A percentile compares a stretch with the other conserved stretches of the same genome.
Evolutionary conservation across 2,329 filamentous ascomycete genomes (phyloP).

Genomic region (Talaromyces sp.): DNA sequence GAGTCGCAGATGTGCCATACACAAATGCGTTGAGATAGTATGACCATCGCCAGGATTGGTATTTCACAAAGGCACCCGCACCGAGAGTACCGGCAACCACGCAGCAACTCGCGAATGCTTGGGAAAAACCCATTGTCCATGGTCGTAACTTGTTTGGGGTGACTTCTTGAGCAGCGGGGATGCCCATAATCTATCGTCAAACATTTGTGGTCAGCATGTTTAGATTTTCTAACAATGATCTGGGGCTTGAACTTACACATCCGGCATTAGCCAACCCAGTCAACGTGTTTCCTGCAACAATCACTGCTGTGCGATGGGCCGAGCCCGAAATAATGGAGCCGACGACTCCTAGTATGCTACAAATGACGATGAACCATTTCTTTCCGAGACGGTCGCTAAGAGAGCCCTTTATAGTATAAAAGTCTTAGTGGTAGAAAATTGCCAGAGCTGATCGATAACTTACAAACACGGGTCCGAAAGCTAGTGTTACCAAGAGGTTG

Average conservation of each 20-base stretch:
- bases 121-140: background rate
- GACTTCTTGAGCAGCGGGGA: background rate
- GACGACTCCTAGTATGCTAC: background rate
- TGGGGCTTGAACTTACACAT: background rate
- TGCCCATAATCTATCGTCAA: background rate
- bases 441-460: background rate
- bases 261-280: conserved; percentile 7
- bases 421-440: background rate
- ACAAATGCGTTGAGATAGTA: background rate
- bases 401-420: background rate
- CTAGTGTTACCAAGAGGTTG: background rate
- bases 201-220: background rate
- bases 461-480: background rate
- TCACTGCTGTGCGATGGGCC: background rate
- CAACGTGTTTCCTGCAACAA: conserved; percentile 10
- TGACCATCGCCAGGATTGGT: background rate
- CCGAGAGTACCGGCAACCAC: background rate
- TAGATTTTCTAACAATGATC: background rate
- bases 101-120: background rate
- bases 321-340: conserved; percentile 5
- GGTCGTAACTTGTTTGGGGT: background rate
- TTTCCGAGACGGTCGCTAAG: background rate
- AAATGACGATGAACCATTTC: background rate
- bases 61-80: background rate
- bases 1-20: background rate